Evolutionary conservation across 768 basidiomycete genomes (phyloP).

Genomic region (Auriculariales sp.): DNA sequence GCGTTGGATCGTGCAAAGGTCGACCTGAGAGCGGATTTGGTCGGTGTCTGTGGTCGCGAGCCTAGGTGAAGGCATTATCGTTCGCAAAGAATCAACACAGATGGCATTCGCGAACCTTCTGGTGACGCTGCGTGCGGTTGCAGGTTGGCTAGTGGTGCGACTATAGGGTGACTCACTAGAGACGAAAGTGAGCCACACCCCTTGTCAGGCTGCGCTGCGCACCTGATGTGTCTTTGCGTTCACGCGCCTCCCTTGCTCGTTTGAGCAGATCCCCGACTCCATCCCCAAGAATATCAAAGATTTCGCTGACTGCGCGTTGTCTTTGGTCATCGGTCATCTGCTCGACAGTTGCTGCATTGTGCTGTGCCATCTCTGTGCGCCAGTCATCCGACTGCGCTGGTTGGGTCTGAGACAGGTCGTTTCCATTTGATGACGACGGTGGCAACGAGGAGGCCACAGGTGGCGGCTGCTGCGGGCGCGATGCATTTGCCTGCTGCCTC

Average conservation of each 20-base stretch:
- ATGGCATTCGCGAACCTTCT: neutral
- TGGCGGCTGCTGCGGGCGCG: slow-evolving; percentile 9
- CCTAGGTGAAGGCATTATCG: neutral
- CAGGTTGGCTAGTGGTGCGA: slow-evolving; percentile 3
- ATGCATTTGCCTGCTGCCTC: slow-evolving; percentile 9
- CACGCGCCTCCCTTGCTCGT: slow-evolving; percentile 35
- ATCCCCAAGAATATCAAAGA: slow-evolving; percentile 58
- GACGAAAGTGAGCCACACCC: slow-evolving; percentile 8
- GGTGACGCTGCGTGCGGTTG: neutral
- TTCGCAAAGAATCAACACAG: neutral
- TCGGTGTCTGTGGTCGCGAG: slow-evolving; percentile 2
- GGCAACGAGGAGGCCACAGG: slow-evolving; percentile 9
- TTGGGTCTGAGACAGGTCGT: slow-evolving; percentile 20
- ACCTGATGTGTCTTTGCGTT: slow-evolving; percentile 15
- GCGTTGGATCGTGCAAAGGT: slow-evolving; percentile 1
- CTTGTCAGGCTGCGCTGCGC: slow-evolving; percentile 5
- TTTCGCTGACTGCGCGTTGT: slow-evolving; percentile 45
- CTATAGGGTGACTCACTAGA: slow-evolving; percentile 10
- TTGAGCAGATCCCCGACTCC: slow-evolving; percentile 48
- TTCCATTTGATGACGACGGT: slow-evolving; percentile 8
- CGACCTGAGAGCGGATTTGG: slow-evolving; percentile 2
- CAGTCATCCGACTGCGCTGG: slow-evolving; percentile 28
- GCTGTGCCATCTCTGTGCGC: slow-evolving; percentile 43
- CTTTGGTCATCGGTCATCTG: slow-evolving; percentile 60
- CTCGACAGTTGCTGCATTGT: slow-evolving; percentile 41